These are phyloP conservation scores for Dittrichia graveolens DNA, from an alignment of 129 eudicot genomes.

Conservation along the genomic window DNA sequence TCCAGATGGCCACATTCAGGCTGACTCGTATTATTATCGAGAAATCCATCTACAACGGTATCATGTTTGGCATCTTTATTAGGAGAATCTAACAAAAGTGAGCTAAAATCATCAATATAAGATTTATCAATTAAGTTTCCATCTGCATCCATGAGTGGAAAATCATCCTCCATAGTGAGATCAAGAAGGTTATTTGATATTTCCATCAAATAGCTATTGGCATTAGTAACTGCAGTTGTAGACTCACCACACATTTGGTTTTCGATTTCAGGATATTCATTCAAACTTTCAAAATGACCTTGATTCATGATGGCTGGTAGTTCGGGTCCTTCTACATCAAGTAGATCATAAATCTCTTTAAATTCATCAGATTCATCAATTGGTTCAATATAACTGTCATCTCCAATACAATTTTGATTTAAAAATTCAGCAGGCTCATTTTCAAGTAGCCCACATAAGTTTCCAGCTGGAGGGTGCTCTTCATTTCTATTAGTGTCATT, in stretches of 20 bases:
- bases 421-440: slow-evolving; percentile 20
- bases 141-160: slow-evolving; percentile 43
- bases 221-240: slow-evolving; percentile 26
- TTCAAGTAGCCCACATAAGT: slow-evolving; percentile 28
- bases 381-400: slow-evolving; percentile 15
- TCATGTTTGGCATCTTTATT: slow-evolving; percentile 22
- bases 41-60: slow-evolving; percentile 18
- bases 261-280: slow-evolving; percentile 21
- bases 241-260: slow-evolving; percentile 30
- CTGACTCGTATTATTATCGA: slow-evolving; percentile 18
- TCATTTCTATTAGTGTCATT: background rate
- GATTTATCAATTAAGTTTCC: slow-evolving; percentile 40
- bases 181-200: slow-evolving; percentile 45
- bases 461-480: slow-evolving; percentile 26
- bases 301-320: slow-evolving; percentile 28
- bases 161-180: slow-evolving; percentile 49
- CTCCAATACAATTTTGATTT: slow-evolving; percentile 11
- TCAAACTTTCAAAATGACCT: background rate
- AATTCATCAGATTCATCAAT: slow-evolving; percentile 40
- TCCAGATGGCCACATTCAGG: slow-evolving; percentile 21
- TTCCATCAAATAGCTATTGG: slow-evolving; percentile 44
- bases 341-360: slow-evolving; percentile 32
- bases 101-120: slow-evolving; percentile 47
- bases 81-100: slow-evolving; percentile 54
- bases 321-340: slow-evolving; percentile 48